Conservation (phyloP, 1,284 basidiomycete genomes). For the Cutaneotrichosporon sp. region DNA sequence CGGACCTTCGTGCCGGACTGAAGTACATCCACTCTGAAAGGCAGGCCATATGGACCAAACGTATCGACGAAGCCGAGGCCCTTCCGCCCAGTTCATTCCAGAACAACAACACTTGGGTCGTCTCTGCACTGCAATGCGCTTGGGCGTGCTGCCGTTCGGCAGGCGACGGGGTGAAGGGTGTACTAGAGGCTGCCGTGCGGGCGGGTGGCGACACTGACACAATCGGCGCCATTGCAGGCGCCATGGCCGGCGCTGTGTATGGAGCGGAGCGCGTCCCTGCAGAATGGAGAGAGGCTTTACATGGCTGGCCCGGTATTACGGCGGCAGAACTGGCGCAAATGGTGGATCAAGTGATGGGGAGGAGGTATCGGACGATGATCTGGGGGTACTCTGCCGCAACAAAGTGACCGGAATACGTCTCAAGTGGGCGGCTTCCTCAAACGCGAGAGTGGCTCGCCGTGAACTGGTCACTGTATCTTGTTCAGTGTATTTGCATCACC, state of each 20-base stretch:
- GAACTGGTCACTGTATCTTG: too few species aligned
- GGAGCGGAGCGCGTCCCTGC: neutral
- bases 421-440: too few species aligned
- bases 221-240: constrained; percentile 5
- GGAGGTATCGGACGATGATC: neutral
- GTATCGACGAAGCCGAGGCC: neutral
- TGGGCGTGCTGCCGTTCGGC: neutral
- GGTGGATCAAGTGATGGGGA: neutral
- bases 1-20: neutral
- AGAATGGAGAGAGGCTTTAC: constrained; percentile 1
- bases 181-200: constrained; percentile 3
- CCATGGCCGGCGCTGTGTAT: constrained; percentile 1
- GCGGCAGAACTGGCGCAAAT: neutral
- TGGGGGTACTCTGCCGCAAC: too few species aligned
- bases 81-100: neutral
- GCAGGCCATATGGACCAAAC: neutral
- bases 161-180: neutral
- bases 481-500: too few species aligned
- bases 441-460: too few species aligned
- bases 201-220: constrained; percentile 8
- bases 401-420: too few species aligned
- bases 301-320: constrained; percentile 2
- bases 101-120: constrained; percentile 4
- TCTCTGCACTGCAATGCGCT: constrained; percentile 4
- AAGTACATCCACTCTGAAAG: neutral